These are phyloP conservation scores for Chamaenerion angustifolium DNA, from an alignment of 345 rosid species.

Conservation along the genomic window DNA sequence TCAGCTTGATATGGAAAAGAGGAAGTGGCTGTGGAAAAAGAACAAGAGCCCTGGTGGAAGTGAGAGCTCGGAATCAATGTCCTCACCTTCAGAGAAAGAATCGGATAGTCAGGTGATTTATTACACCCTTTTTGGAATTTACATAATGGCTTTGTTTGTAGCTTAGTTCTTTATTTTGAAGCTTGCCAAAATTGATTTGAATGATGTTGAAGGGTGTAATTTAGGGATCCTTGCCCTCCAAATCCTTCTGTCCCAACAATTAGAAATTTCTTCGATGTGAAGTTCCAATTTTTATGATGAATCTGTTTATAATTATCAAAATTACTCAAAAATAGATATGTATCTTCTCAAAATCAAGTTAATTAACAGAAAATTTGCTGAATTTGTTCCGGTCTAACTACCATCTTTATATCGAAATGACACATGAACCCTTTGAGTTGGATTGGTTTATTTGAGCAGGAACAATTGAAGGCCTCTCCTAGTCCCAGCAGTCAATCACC, in stretches of 20 bases:
- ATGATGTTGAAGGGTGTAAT: no score
- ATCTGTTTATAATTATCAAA: no score
- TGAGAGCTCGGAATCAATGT: slow-evolving; percentile 60
- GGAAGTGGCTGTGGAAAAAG: slow-evolving; percentile 62
- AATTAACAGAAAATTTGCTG: no score
- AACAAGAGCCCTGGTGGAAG: slow-evolving; percentile 66
- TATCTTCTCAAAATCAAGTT: no score
- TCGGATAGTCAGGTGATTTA: slow-evolving; percentile 60
- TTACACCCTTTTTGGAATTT: slow-evolving; percentile 32
- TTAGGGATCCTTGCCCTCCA: no score
- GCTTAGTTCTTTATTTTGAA: no score
- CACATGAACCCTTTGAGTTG: neutral
- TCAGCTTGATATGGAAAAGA: slow-evolving; percentile 36
- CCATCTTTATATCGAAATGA: neutral
- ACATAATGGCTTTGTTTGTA: slow-evolving; percentile 30
- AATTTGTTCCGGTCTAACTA: no score
- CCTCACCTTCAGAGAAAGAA: slow-evolving; percentile 58
- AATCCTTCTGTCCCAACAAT: no score
- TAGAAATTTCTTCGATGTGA: no score
- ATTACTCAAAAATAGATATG: no score
- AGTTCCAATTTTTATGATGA: no score
- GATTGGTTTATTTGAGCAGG: slow-evolving; percentile 27
- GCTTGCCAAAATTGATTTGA: no score
- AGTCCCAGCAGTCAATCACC: slow-evolving; percentile 32
- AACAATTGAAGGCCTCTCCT: slow-evolving; percentile 41